A percentile compares a stretch with the other conserved stretches of the same genome.
Conservation (phyloP, 2,329 filamentous ascomycete genomes). For the Cercospora zeina region DNA sequence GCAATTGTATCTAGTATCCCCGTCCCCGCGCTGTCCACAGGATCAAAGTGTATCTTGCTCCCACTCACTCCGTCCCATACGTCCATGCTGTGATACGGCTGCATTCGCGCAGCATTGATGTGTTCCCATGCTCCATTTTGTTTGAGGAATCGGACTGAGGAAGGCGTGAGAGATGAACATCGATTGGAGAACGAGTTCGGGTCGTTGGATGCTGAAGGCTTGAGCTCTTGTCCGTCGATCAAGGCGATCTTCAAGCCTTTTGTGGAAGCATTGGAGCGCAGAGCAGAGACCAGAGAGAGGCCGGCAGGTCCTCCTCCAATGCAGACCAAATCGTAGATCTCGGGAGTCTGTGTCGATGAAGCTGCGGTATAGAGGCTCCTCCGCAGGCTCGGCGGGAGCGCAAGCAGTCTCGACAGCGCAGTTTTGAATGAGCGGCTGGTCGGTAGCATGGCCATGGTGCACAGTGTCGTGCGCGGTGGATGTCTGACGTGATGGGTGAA, state of each 20-base stretch:
- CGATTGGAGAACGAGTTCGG: conserved; percentile 82
- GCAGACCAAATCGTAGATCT: conserved; percentile 62
- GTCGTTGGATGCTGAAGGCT: conserved; percentile 65
- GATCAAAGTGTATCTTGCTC: conserved; percentile 76
- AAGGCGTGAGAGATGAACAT: conserved; percentile 89
- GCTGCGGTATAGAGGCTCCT: conserved; percentile 32
- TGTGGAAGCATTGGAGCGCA: conserved; percentile 49
- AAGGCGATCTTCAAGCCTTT: conserved; percentile 79
- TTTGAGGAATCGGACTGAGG: conserved; percentile 76
- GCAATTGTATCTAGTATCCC: conserved; percentile 35
- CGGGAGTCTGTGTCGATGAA: conserved; percentile 47
- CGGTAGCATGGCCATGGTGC: conserved; percentile 17
- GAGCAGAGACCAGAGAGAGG: conserved; percentile 36
- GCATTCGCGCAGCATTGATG: conserved; percentile 69
- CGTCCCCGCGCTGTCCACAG: conserved; percentile 27
- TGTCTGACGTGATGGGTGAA: background rate
- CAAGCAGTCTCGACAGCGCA: conserved; percentile 29
- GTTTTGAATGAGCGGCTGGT: conserved; percentile 9
- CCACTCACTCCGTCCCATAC: conserved; percentile 95
- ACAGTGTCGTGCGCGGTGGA: background rate
- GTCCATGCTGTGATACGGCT: conserved; percentile 93
- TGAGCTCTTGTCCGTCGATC: conserved; percentile 84
- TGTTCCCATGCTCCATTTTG: conserved; percentile 83
- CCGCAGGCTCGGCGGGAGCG: conserved; percentile 35
- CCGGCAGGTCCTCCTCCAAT: conserved; percentile 32